Evolutionary conservation across 257 asterid species (phyloP), one percentile per base, ranked within the genome.

Genomic region (Solanum medicagineum): DNA sequence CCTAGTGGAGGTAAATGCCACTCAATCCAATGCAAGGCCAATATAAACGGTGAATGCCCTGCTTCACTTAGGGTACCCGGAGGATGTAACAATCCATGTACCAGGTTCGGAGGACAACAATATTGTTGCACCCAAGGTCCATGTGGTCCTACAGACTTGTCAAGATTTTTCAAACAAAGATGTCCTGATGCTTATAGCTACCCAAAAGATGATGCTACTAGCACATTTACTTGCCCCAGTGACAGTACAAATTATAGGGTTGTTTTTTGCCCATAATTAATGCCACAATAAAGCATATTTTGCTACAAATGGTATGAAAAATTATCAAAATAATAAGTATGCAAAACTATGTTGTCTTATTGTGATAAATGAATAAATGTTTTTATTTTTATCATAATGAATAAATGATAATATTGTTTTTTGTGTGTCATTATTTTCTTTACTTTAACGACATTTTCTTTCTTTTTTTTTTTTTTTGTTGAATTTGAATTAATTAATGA

Each of bases 31-130:
- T 92, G 95, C 84, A 86, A 91, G 0, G 90, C 88, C 0, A 88
- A 88, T 16, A 89, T 92, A 24, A 89, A 86, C 5, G 90, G 90
- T 6, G 92, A 92, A 80, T 92, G 95, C 36, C 95, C 92, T 0
- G 15, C 4, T 4, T 0, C 57, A 73, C 86, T 91, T 60, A 89
- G 83, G 2, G 92, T 89, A 3, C 84, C 90, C 0, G 91, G 92
- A 0, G 93, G 94, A 0, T 91, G 94, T 71, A 88, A 91, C 74
- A 91, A 91, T 17, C 92, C 94, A 0, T 93, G 93, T 81, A 89
- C 92, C 0, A 91, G 71, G 10, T 90, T 40, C 32, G 87, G 56
- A 47, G 92, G 90, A 1, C 20, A 77, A 5, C 13, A 87, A 42
- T 93, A 85, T 56, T 93, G 92, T 85, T 91, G 94, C 85, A 88